Evolutionary conservation across 2,329 filamentous ascomycete species (phyloP).

Genomic region (Fusarium domesticum): DNA sequence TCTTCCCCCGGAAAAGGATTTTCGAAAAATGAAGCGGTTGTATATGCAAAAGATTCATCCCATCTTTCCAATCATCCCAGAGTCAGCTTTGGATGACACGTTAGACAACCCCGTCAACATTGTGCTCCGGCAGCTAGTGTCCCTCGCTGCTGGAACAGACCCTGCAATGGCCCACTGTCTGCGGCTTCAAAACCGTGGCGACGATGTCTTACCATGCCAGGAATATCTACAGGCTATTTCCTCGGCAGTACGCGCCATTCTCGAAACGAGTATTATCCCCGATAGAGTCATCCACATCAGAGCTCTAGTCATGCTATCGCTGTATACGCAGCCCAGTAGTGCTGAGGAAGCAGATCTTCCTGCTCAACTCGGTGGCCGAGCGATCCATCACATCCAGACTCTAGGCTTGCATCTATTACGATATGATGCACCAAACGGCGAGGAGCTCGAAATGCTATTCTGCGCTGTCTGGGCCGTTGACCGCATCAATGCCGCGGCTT

Average conservation of each 20-base stretch:
- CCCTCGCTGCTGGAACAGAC: constrained; percentile 53
- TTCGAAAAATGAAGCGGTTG: constrained; percentile 42
- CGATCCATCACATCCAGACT: constrained; percentile 56
- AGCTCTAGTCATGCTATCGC: constrained; percentile 51
- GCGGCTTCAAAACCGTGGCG: constrained; percentile 40
- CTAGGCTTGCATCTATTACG: constrained; percentile 52
- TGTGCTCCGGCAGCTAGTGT: constrained; percentile 53
- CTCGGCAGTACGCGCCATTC: constrained; percentile 45
- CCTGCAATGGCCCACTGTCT: constrained; percentile 44
- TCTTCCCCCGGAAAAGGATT: constrained; percentile 47
- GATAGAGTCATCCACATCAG: constrained; percentile 56
- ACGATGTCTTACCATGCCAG: constrained; percentile 40
- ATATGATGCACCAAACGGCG: constrained; percentile 38
- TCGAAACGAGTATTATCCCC: constrained; percentile 53
- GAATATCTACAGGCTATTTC: constrained; percentile 50
- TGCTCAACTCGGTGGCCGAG: constrained; percentile 50
- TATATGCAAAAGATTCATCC: constrained; percentile 54
- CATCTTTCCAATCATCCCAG: constrained; percentile 51
- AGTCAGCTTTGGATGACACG: constrained; percentile 31
- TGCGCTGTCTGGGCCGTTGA: constrained; percentile 62
- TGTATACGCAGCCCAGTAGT: constrained; percentile 57
- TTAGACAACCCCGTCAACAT: constrained; percentile 37
- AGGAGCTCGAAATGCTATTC: constrained; percentile 49
- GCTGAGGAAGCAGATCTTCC: constrained; percentile 54
- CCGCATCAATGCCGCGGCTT: constrained; percentile 56